Evolutionary conservation across 352 stramenopile genomes (phyloP), one percentile per base, ranked within the genome.

Genomic region (Globisporangium recalcitrans): DNA sequence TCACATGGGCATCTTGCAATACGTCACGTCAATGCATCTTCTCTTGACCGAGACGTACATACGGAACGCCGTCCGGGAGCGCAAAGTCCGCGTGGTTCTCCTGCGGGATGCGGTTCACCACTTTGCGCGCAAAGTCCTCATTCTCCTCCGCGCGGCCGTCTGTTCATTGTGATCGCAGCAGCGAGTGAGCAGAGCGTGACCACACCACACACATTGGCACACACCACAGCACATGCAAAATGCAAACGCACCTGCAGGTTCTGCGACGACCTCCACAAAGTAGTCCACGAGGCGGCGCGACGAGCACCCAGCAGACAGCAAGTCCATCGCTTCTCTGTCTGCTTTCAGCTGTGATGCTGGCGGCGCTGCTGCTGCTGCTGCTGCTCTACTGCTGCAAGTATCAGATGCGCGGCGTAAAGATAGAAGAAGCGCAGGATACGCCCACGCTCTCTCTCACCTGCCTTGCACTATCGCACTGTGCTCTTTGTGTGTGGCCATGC

Each of bases 211-310:
- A 53, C 19, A n/a, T n/a, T n/a, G n/a, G 36, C 38, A 19, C 6
- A 29, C 40, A 36, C 10, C 7, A 10, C n/a, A 8, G 11, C 6
- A 14, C 34, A 24, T 16, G 58, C 11, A 42, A 24, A 34, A 44
- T 36, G 24, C 9, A 34, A 38, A 60, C 9, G 13, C 47, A 38
- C 38, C 22, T 44, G 60, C 27, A 34, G 73, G 67, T 48, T 83
- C 74, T 13, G 80, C 80, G 13, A 74, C 75, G 46, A 88, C 80
- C 59, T 90, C 80, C 32, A 92, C 71, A 62, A 89, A 88, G 70
- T 92, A 92, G 71, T 92, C 80, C 29, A 84, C 76, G 32, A 92
- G 77, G 51, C 80, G 78, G 38, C 38, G 34, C 22, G 53, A 24
- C 27, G 22, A 16, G 36, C 53, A 49, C 21, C 34, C 53, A 7